Percentiles rank a stretch among this genome's conserved stretches.
Evolutionary conservation across 768 basidiomycete genomes (phyloP).

Genomic region (Mrakia hoshinonis): DNA sequence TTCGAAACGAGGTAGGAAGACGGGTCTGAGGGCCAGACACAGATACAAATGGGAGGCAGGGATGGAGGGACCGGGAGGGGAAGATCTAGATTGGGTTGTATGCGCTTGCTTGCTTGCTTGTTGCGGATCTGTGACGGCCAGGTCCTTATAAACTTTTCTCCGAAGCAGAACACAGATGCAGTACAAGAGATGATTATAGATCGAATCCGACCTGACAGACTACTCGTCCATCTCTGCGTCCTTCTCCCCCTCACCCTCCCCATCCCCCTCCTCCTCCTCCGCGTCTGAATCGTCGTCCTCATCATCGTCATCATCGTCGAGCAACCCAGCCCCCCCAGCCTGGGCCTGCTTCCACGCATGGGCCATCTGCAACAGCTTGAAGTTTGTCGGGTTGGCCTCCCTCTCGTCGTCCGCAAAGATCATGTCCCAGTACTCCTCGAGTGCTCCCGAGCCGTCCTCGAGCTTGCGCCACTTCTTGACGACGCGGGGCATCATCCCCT

Average conservation of each 20-base stretch:
- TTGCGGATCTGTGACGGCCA: no score
- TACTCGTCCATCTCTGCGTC: conserved; percentile 6
- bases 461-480: conserved; percentile 76
- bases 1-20: no score
- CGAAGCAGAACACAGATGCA: no score
- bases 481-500: conserved; percentile 86
- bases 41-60: no score
- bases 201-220: no score
- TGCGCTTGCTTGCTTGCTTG: no score
- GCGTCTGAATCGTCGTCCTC: conserved; percentile 15
- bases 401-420: conserved; percentile 94
- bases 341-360: conserved; percentile 59
- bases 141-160: no score
- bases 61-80: no score
- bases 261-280: conserved; percentile 8
- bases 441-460: conserved; percentile 64
- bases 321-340: conserved; percentile 11
- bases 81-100: no score
- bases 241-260: conserved; percentile 4
- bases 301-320: conserved; percentile 24
- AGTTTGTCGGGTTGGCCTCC: conserved; percentile 82
- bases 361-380: conserved; percentile 93
- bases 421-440: conserved; percentile 90
- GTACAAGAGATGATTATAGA: no score
- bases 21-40: no score